Conservation (phyloP, 306 rosid genomes). For the Prunus davidiana region DNA sequence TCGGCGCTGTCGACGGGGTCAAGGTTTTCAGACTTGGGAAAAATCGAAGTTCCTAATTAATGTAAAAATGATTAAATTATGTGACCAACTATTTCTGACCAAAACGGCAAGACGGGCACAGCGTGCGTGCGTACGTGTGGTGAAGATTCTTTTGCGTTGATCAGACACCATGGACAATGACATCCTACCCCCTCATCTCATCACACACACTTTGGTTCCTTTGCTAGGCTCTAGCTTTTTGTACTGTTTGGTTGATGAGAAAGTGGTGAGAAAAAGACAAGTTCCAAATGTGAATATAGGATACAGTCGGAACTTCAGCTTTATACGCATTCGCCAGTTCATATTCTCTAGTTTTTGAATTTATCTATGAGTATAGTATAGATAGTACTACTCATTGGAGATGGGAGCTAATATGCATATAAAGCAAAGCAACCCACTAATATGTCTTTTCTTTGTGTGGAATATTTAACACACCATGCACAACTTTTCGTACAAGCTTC, state of each 20-base stretch:
- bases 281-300: neutral
- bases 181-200: constrained; percentile 42
- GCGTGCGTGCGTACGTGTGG: constrained; percentile 33
- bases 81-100: neutral
- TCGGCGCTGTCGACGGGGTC: constrained; percentile 68
- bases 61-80: neutral
- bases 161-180: constrained; percentile 35
- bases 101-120: constrained; percentile 32
- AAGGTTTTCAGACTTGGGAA: constrained; percentile 47
- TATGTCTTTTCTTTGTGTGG: constrained; percentile 4
- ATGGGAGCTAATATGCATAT: constrained; percentile 23
- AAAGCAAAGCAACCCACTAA: constrained; percentile 25
- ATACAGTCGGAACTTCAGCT: constrained; percentile 10
- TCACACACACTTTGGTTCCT: constrained; percentile 14
- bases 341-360: neutral
- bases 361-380: neutral
- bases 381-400: neutral
- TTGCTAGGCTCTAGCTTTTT: neutral
- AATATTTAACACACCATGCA: constrained; percentile 34
- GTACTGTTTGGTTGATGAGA: constrained; percentile 33
- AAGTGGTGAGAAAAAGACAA: constrained; percentile 9
- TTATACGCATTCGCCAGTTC: neutral
- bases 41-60: constrained; percentile 11
- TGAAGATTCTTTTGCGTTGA: constrained; percentile 36
- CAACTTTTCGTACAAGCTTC: constrained; percentile 50